Evolutionary conservation across 2,329 filamentous ascomycete genomes (phyloP).

Genomic region (Alternaria dauci): DNA sequence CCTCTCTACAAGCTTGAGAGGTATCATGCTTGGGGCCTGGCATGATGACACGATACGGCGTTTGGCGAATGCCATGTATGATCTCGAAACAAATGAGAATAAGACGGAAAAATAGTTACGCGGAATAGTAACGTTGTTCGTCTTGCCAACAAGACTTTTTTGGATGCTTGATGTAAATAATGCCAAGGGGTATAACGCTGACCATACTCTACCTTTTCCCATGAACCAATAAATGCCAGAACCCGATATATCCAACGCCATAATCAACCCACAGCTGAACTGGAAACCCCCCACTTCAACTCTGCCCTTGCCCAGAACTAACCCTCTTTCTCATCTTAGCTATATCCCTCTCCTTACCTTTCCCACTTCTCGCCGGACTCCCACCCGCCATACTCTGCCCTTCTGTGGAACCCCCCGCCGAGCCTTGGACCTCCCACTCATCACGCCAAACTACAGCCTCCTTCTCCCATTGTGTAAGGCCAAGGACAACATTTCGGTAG

Average conservation of each 20-base stretch:
- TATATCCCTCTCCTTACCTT: slow-evolving; percentile 27
- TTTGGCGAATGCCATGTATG: not conserved
- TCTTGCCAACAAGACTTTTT: not conserved
- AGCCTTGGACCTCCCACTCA: slow-evolving; percentile 21
- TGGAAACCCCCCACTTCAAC: not conserved
- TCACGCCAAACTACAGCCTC: slow-evolving; percentile 29
- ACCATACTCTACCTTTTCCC: not conserved
- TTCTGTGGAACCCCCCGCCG: slow-evolving; percentile 23
- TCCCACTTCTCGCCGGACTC: slow-evolving; percentile 27
- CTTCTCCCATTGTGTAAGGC: not conserved
- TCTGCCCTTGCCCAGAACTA: slow-evolving; percentile 11
- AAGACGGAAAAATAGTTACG: not conserved
- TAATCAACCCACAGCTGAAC: rapidly evolving
- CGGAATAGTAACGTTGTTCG: slow-evolving; percentile 2
- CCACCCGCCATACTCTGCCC: not conserved
- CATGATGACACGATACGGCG: not conserved
- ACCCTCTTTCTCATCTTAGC: slow-evolving; percentile 23
- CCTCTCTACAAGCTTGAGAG: not conserved
- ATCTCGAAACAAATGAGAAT: slow-evolving; percentile 2
- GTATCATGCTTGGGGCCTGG: not conserved
- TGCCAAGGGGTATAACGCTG: slow-evolving; percentile 19
- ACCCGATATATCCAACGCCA: not conserved
- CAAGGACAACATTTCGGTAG: slow-evolving; percentile 40
- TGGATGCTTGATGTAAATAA: not conserved
- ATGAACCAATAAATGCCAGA: not conserved